Evolutionary conservation across 2,329 filamentous ascomycete species (phyloP).

Genomic region (Blastomyces parvus): DNA sequence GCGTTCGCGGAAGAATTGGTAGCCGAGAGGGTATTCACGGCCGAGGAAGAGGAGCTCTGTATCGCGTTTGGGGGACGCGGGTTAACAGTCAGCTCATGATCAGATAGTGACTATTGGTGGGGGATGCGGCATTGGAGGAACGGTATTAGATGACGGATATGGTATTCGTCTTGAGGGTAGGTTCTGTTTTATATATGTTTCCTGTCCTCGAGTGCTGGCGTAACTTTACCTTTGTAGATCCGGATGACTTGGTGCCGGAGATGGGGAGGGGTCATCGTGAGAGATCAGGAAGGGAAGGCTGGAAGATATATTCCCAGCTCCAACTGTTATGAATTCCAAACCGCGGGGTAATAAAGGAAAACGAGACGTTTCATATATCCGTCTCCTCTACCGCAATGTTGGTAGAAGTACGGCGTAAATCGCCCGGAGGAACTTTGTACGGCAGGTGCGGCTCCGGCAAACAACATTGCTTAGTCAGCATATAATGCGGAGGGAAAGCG

Average conservation of each 20-base stretch:
- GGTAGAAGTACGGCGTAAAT: no score
- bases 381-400: not conserved
- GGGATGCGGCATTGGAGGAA: not conserved
- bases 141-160: not conserved
- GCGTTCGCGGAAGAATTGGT: conserved; percentile 67
- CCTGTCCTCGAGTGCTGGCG: not conserved
- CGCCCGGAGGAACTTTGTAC: no score
- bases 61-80: not conserved
- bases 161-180: not conserved
- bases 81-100: not conserved
- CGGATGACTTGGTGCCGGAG: conserved; percentile 70
- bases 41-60: conserved; percentile 76
- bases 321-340: not conserved
- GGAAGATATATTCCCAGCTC: not conserved
- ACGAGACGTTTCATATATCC: no score
- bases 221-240: conserved; percentile 94
- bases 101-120: not conserved
- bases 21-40: conserved; percentile 77
- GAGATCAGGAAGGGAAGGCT: not conserved
- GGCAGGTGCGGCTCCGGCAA: no score
- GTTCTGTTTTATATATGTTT: not conserved
- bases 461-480: no score
- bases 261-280: conserved; percentile 39
- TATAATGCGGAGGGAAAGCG: no score
- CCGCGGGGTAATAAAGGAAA: not conserved